These are phyloP conservation scores for Sporisorium graminicola DNA, from an alignment of 1,284 basidiomycete species.

Conservation along the genomic window DNA sequence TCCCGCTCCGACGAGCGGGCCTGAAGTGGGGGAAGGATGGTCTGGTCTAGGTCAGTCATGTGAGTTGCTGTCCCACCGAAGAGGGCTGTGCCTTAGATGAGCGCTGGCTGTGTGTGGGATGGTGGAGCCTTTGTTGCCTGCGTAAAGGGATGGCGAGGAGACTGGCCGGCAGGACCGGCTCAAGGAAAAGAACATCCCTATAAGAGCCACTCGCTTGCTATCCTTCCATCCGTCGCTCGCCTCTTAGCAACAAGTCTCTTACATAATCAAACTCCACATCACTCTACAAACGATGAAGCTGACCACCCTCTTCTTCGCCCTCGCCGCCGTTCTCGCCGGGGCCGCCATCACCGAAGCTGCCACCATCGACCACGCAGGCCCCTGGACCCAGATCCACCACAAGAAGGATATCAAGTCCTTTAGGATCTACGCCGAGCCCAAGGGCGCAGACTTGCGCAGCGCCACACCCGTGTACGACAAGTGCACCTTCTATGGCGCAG, in stretches of 20 bases:
- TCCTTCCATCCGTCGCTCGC: too few species aligned
- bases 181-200: too few species aligned
- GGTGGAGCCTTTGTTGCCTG: neutral
- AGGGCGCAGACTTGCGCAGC: constrained; percentile 7
- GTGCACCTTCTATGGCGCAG: constrained; percentile 3
- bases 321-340: constrained; percentile 13
- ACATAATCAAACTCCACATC: too few species aligned
- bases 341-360: constrained; percentile 11
- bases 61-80: neutral
- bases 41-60: neutral
- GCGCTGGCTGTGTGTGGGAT: neutral
- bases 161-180: too few species aligned
- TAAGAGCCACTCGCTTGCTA: neutral
- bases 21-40: neutral
- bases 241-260: neutral
- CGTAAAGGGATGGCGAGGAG: too few species aligned
- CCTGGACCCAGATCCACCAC: constrained; percentile 16
- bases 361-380: constrained; percentile 4
- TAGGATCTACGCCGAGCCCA: constrained; percentile 6
- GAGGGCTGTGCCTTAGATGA: neutral
- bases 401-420: constrained; percentile 17
- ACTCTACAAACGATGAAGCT: constrained; percentile 11
- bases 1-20: neutral
- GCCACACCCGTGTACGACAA: constrained; percentile 15
- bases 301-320: constrained; percentile 12